Base-by-base conservation (phyloP, 2,329 filamentous ascomycete species). In the Diaporthe longicolla region DNA sequence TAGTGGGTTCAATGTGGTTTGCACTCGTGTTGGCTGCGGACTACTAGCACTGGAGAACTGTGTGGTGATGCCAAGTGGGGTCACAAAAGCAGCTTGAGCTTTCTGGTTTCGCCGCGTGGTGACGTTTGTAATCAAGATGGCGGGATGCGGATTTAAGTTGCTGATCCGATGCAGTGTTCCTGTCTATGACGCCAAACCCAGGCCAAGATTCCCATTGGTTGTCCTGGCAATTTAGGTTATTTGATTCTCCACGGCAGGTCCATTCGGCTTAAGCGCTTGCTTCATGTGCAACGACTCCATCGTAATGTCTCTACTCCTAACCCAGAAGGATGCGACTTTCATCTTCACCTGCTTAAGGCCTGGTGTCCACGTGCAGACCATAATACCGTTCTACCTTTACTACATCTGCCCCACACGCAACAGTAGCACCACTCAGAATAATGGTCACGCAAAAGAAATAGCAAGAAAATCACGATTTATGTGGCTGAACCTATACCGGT, bases 111-210 rank as follows among this genome's bases (percentile, higher is more conserved):
- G 29, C 21, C 13, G 19, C 8, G 45, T 11, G 13, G 24, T 63
- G 58, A 37, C 29, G 45, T 66, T 40, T 26, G 45, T 54, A 40
- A 68, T 50, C 29, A 24, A 24, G 29, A 50, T 48, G 40, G 58
- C 37, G 58, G 58, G 40, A 35, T 37, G 45, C 63, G 45, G 63
- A 52, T 26, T 37, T 66, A 52, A 24, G 29, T 21, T 26, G 45
- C 29, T 37, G 37, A 66, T 66, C 43, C 59, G 59, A 63, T 63
- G 24, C 43, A 52, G 32, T 26, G 2, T 29, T 40, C 13, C 40
- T 68, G 32, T 68, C 63, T 68, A 68, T 68, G 63, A 68, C 63
- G 63, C 45, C 45, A 68, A 40, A 68, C 13, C 29, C 17, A 40
- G 13, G 48, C 32, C n/a, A 40, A 54, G 32, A 26, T 26, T 29